Base-by-base conservation (phyloP, 768 basidiomycete genomes). In the Neoboletus subvelutipes region DNA sequence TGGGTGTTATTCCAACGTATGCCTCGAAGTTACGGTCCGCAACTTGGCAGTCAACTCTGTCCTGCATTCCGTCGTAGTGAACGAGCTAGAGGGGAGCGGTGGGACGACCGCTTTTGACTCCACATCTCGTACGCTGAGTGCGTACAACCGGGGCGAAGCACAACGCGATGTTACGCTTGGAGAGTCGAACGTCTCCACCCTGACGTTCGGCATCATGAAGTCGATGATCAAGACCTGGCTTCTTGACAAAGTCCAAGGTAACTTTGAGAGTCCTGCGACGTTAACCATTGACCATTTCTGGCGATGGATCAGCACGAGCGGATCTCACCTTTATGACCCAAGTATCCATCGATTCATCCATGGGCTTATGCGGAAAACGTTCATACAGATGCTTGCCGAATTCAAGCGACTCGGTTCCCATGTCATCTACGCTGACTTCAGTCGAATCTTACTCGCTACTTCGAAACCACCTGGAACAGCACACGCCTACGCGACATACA, bases 351-450 rank as follows among this genome's bases (percentile, higher is more conserved):
- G 90, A 1, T 99, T 99, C 72, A 77, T 98, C 10, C 89, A 95
- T 63, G 91, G 94, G 15, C 82, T 98, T 46, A 99, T 99, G 97
- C 86, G 92, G 57, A 98, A 99, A 77, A 94, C 92, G 0, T 98
- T 98, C 75, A 90, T 97, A 55, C 97, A 98, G 73, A 80, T 99
- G 60, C 80, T 98, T 22, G 95, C 96, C 15, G 97, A 99, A 71
- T 95, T 98, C 77, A 94, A 90, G 65, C 84, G 97, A 18, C 80
- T 99, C 1, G 97, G 97, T 1, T 95, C 94, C 0, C 86, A 91
- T 53, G 87, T 98, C 55, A 83, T 98, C 31, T 93, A 94, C 60
- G 96, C 95, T 26, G 94, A 98, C 71, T 94, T 98, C 71, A 86
- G 90, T 58, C 84, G 85, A 11, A 86, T 99, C 62, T 78, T 97